phyloP scores from a whole-genome alignment of 2,329 filamentous ascomycete species.

The Apiospora sp. region DNA sequence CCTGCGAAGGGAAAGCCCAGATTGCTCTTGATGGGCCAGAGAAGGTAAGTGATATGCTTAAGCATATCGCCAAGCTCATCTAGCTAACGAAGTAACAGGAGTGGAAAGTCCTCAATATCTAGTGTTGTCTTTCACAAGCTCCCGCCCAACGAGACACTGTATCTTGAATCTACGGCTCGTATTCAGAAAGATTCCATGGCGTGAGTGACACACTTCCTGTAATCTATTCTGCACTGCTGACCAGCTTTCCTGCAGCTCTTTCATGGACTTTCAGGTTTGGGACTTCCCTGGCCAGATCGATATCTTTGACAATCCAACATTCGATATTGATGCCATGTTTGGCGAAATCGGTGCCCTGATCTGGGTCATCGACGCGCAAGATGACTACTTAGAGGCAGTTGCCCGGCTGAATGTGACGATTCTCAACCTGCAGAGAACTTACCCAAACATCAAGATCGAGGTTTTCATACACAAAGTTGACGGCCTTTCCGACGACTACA shows the following conservation, averaged over 20 bases:
- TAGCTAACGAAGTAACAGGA: slow-evolving; percentile 61
- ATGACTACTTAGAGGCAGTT: slow-evolving; percentile 95
- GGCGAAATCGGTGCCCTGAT: slow-evolving; percentile 93
- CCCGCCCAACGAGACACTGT: slow-evolving; percentile 92
- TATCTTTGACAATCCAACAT: slow-evolving; percentile 83
- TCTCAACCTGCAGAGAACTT: slow-evolving; percentile 84
- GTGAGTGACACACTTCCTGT: slow-evolving; percentile 59
- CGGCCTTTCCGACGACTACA: slow-evolving; percentile 95
- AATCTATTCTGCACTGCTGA: slow-evolving; percentile 32
- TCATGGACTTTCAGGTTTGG: slow-evolving; percentile 99
- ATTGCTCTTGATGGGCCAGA: slow-evolving; percentile 91
- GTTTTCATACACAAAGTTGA: slow-evolving; percentile 99
- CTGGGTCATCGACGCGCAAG: slow-evolving; percentile 98
- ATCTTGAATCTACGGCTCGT: slow-evolving; percentile 91
- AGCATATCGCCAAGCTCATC: not conserved
- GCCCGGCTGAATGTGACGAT: slow-evolving; percentile 88
- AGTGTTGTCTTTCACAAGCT: slow-evolving; percentile 99
- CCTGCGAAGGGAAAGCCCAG: slow-evolving; percentile 77
- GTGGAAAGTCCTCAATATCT: slow-evolving; percentile 97
- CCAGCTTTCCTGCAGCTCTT: slow-evolving; percentile 68
- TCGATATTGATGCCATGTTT: slow-evolving; percentile 93
- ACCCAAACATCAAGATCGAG: slow-evolving; percentile 94
- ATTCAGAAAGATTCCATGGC: slow-evolving; percentile 96
- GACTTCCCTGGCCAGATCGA: slow-evolving; percentile 96
- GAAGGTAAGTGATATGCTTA: slow-evolving; percentile 68